Base-by-base conservation (phyloP, 345 rosid genomes). In the Brassica cretica region DNA sequence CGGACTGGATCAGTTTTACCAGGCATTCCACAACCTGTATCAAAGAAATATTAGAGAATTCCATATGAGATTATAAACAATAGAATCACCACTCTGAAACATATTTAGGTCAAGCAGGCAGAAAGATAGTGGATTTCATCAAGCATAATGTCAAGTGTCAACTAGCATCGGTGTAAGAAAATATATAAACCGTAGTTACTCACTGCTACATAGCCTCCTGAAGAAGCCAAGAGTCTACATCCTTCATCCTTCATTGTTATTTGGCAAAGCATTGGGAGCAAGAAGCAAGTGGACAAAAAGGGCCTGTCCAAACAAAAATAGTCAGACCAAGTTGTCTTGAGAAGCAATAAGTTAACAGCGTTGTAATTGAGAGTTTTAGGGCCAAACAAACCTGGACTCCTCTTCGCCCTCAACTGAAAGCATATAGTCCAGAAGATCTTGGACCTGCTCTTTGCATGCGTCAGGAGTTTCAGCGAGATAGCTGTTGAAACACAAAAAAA, bases 201-300 rank as follows among this genome's bases (percentile, higher is more conserved):
- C 82, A 91, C 98, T 70, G 86, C 81, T 76, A 84, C 81, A 80
- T 86, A 84, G 15, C 89, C 88, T 78, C 91, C 87, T 64, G 89
- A 88, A 61, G 85, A 75, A 30, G 82, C 86, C 85, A 93, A 64
- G 75, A 83, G 80, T 75, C 77, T 82, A 73, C 94, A 87, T 80
- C 97, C 99, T 73, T 85, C 96, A 61, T 76, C 35, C 19, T 84
- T 25, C 97, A 88, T 86, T 62, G 98, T 90, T 56, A 87, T 84
- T 85, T 95, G 98, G 80, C 96, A 95, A 56, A 95, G 86, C 91
- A 95, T 77, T 61, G 98, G 96, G 66, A 93, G 93, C 82, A 93
- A 71, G 90, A 95, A 91, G 84, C 91, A 87, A 16, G 83, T 61
- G 15, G 96, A 84, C 79, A 82, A 76, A 73, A 91, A 93, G 10